A percentile compares a stretch with the other conserved stretches of the same genome.
phyloP scores from a whole-genome alignment of 352 stramenopile species.

The Globisporangium megalacanthum region DNA sequence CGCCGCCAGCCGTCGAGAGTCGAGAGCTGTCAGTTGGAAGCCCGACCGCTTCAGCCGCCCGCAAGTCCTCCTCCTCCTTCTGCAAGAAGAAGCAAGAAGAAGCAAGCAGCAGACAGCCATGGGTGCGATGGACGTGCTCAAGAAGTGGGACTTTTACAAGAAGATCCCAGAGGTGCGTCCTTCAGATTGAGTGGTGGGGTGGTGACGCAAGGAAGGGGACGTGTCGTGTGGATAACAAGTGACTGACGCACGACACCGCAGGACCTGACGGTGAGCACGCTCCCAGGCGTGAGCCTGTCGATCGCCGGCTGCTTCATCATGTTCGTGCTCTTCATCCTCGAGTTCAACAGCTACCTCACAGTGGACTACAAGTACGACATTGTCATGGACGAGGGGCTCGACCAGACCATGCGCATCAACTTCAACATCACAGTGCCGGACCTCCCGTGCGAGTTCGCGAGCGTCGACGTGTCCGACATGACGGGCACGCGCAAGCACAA shows the following conservation, averaged over 20 bases:
- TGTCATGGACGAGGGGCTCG: constrained; percentile 83
- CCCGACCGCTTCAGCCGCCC: not conserved
- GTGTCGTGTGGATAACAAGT: not conserved
- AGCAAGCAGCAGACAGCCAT: constrained; percentile 27
- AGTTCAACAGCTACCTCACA: constrained; percentile 87
- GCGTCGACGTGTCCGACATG: constrained; percentile 96
- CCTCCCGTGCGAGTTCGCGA: constrained; percentile 96
- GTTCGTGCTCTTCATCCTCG: constrained; percentile 85
- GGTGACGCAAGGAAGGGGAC: not conserved
- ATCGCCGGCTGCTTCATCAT: constrained; percentile 86
- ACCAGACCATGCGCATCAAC: constrained; percentile 92
- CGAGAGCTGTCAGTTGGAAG: no score
- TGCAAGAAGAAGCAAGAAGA: no score
- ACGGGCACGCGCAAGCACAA: constrained; percentile 97
- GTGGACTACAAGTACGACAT: constrained; percentile 87
- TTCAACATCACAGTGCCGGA: constrained; percentile 99
- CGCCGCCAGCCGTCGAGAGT: not conserved
- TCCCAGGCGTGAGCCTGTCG: constrained; percentile 80
- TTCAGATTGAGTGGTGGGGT: not conserved
- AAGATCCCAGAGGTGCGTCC: constrained; percentile 82
- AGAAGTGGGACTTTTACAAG: constrained; percentile 92
- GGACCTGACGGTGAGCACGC: constrained; percentile 83
- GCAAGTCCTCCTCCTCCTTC: no score
- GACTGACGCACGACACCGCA: constrained; percentile 9
- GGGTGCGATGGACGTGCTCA: constrained; percentile 84